A percentile compares a stretch with the other conserved stretches of the same genome.
Evolutionary conservation across 2,329 filamentous ascomycete species (phyloP).

Genomic region (Gnomoniopsis smithogilvyi): DNA sequence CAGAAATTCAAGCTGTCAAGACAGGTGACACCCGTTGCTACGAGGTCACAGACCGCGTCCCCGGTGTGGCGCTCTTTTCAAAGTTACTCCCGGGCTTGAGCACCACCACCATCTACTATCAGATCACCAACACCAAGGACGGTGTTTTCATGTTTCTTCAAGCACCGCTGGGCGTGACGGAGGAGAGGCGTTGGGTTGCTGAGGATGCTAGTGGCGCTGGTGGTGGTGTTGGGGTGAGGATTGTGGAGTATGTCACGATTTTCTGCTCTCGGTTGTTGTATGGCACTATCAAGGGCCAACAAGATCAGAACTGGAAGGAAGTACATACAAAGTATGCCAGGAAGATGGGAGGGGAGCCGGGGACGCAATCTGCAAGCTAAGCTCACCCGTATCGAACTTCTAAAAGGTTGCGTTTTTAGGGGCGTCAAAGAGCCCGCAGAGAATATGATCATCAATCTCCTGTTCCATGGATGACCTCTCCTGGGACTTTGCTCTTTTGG

Average conservation of each 20-base stretch:
- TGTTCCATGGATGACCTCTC: no score
- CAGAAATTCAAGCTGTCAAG: background rate
- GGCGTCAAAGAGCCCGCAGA: no score
- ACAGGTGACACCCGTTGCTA: background rate
- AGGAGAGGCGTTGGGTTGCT: conserved; percentile 8
- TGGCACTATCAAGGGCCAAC: conserved; percentile 3
- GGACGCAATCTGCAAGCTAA: background rate
- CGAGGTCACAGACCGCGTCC: background rate
- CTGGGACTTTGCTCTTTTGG: no score
- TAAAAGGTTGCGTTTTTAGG: no score
- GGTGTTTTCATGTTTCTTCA: conserved; percentile 3
- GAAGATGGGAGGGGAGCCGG: conserved; percentile 7
- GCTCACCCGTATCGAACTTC: background rate
- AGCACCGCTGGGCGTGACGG: conserved; percentile 1
- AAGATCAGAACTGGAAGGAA: conserved; percentile 6
- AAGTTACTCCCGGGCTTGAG: conserved; percentile 3
- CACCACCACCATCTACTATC: conserved; percentile 6
- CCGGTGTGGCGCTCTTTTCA: conserved; percentile 1
- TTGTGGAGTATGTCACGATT: conserved; percentile 4
- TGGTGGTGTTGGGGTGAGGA: background rate
- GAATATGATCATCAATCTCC: no score
- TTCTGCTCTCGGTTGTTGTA: conserved; percentile 6
- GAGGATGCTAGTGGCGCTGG: background rate
- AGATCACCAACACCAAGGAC: conserved; percentile 4
- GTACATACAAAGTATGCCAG: conserved; percentile 3